Evolutionary conservation across 1,139 yeast genomes (phyloP), one percentile per base, ranked within the genome.

Genomic region (Yamadazyma siamensis): DNA sequence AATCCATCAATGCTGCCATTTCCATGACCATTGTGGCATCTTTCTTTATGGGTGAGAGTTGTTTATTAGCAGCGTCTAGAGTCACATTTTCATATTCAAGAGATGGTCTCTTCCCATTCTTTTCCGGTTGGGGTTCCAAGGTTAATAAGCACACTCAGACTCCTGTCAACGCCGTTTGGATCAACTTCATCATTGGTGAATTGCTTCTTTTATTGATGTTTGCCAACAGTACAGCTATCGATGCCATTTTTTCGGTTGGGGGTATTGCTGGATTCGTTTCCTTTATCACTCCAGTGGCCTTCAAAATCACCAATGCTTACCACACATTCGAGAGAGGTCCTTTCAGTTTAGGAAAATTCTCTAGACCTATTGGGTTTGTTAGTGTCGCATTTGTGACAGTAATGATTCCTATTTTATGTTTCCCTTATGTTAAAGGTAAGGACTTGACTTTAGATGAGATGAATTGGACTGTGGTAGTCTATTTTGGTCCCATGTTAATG

Each of bases 211-310:
- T 78, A 33, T 62, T 79, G 38, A 66, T 80, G 49, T 79, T 81
- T 57, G 83, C 82, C 19, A 86, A 85, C 21, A 77, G 71, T 34
- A 66, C 74, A 10, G 84, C 88, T 25, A 77, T 82, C 45, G 81
- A 78, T 25, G 89, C 91, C 28, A 77, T 80, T 34, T 82, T 82
- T 59, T 78, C 85, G 1, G 85, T 81, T 23, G 87, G 87, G 31
- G 89, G 87, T 33, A 80, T 80, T 49, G 75, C 84, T 12, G 80
- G 85, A 0, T 80, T 80, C 47, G 69, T 80, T 38, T 80, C 88
- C 1, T 81, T 81, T 52, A 69, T 77, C n/a, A 61, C 77, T 44
- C 89, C 89, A 14, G 75, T 82, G 10, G 51, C 76, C 4, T 65
- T 82, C 42, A 76, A 79, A 48, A 70, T 77, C 39, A 71, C 82